phyloP scores from a whole-genome alignment of 2,329 filamentous ascomycete species.

The Dendryphion nanum region DNA sequence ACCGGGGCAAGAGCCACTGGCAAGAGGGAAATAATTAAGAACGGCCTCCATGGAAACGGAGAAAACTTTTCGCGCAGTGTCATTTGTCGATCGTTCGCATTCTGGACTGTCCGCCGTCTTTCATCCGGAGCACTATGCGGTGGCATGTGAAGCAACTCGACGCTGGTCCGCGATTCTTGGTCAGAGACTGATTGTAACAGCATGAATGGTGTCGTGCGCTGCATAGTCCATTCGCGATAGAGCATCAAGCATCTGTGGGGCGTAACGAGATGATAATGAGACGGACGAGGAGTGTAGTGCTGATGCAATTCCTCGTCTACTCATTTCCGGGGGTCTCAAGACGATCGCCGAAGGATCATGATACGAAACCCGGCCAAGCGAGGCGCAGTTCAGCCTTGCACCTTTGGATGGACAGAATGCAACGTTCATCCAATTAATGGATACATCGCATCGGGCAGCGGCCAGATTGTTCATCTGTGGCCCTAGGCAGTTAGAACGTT shows the following conservation, averaged over 20 bases:
- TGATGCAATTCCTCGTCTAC: slow-evolving; percentile 1
- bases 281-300: neutral
- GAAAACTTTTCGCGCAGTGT: slow-evolving; percentile 11
- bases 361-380: neutral
- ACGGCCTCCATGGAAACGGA: slow-evolving; percentile 22
- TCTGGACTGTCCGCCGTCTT: neutral
- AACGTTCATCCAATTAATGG: too few species aligned
- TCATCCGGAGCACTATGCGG: neutral
- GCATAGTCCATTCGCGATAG: neutral
- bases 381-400: too few species aligned
- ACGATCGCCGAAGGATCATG: neutral
- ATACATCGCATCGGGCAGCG: too few species aligned
- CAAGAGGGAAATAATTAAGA: slow-evolving; percentile 14
- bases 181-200: neutral
- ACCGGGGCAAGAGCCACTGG: slow-evolving; percentile 25
- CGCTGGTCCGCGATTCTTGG: neutral
- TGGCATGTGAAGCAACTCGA: neutral
- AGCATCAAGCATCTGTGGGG: neutral
- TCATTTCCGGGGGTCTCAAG: neutral
- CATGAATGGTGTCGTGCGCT: neutral
- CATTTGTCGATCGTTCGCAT: neutral
- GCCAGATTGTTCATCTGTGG: too few species aligned
- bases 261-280: neutral
- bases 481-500: too few species aligned
- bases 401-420: too few species aligned